Conservation (phyloP, 2,329 filamentous ascomycete genomes). For the Penicillium sp. region DNA sequence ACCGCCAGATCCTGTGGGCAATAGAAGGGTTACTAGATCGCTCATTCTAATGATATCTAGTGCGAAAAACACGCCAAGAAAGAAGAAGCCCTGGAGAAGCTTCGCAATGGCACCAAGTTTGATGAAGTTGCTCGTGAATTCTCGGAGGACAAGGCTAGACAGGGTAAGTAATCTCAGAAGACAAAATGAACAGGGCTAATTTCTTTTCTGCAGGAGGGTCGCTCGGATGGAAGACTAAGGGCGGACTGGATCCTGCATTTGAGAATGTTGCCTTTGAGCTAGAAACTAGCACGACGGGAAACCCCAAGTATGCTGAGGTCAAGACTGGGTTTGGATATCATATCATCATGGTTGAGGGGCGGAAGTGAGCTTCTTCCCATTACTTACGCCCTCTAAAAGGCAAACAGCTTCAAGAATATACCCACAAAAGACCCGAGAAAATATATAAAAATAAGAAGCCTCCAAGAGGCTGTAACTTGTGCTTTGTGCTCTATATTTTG, state of each 20-base stretch:
- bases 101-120: constrained; percentile 60
- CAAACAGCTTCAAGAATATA: neutral
- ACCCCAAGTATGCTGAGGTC: constrained; percentile 59
- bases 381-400: neutral
- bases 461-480: neutral
- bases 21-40: neutral
- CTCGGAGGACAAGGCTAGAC: constrained; percentile 63
- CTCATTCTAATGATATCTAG: constrained; percentile 19
- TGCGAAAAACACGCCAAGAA: constrained; percentile 65
- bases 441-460: constrained; percentile 4
- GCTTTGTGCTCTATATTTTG: neutral
- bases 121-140: constrained; percentile 64
- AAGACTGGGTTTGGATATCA: constrained; percentile 67
- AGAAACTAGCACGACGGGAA: constrained; percentile 59
- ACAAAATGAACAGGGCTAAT: neutral
- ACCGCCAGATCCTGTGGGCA: neutral
- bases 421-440: neutral
- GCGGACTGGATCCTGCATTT: constrained; percentile 56
- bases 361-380: constrained; percentile 45
- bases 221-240: constrained; percentile 62
- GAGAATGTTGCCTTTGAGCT: constrained; percentile 62
- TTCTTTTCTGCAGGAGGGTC: constrained; percentile 50
- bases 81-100: constrained; percentile 61
- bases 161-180: constrained; percentile 39
- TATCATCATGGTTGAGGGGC: constrained; percentile 65